These are phyloP conservation scores for Debaryomyces singareniensis DNA, from an alignment of 1,139 yeast genomes.

Conservation along the genomic window DNA sequence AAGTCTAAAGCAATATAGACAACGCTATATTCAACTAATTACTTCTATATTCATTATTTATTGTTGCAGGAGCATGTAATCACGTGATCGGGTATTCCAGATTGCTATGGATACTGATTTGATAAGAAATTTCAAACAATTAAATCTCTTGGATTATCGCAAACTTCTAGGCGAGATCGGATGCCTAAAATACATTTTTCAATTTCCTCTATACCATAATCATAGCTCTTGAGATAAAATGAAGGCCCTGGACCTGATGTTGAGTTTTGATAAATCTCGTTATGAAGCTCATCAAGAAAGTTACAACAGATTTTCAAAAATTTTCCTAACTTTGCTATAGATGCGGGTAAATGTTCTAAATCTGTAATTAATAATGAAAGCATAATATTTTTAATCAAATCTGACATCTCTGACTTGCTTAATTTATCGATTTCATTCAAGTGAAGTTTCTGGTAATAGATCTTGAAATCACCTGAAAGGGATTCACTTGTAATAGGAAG, in stretches of 20 bases:
- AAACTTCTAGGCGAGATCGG: no score
- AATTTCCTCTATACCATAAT: slow-evolving; percentile 9
- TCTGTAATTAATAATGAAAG: slow-evolving; percentile 25
- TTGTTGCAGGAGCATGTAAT: no score
- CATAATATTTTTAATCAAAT: slow-evolving; percentile 27
- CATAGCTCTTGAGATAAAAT: slow-evolving; percentile 8
- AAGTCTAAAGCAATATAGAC: no score
- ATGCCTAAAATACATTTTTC: slow-evolving; percentile 16
- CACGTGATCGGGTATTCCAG: no score
- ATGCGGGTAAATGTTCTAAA: slow-evolving; percentile 20
- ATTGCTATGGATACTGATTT: no score
- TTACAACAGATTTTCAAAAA: slow-evolving; percentile 16
- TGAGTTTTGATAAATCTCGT: slow-evolving; percentile 11
- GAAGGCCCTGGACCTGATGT: slow-evolving; percentile 9
- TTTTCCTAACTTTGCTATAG: slow-evolving; percentile 19
- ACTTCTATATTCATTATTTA: no score
- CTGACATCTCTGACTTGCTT: slow-evolving; percentile 19
- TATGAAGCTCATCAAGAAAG: slow-evolving; percentile 26
- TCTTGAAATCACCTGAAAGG: slow-evolving; percentile 14
- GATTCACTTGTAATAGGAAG: slow-evolving; percentile 8
- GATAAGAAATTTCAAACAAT: no score
- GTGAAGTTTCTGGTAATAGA: slow-evolving; percentile 20
- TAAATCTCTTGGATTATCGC: no score
- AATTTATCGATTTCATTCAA: slow-evolving; percentile 22
- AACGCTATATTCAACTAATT: no score